Evolutionary conservation across 2,329 filamentous ascomycete genomes (phyloP).

Genomic region (Mariannaea elegans): DNA sequence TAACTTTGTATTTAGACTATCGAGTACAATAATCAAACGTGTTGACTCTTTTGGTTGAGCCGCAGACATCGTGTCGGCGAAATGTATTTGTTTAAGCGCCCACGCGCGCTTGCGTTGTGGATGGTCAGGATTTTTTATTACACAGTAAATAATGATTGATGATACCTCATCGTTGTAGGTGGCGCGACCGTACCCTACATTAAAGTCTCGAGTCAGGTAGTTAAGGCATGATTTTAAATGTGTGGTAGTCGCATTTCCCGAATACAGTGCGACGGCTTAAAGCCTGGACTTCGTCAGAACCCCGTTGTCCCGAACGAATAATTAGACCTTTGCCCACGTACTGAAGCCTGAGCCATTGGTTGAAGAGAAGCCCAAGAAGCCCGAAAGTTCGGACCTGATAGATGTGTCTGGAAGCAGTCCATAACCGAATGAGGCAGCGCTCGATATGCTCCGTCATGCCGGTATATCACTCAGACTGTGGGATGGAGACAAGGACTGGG

Average conservation of each 20-base stretch:
- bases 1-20: no score
- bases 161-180: background rate
- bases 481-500: conserved; percentile 11
- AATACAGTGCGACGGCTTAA: conserved; percentile 9
- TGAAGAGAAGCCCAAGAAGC: background rate
- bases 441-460: no score
- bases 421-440: no score
- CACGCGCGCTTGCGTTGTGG: background rate
- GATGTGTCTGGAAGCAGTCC: no score
- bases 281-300: background rate
- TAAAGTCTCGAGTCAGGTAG: conserved; percentile 14
- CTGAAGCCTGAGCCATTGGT: background rate
- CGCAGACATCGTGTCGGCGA: background rate
- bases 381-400: background rate
- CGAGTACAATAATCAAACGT: no score
- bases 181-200: no score
- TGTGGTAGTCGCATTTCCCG: conserved; percentile 2
- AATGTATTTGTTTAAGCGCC: background rate
- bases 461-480: background rate
- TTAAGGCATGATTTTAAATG: conserved; percentile 3
- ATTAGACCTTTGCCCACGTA: background rate
- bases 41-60: no score
- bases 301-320: background rate
- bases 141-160: background rate
- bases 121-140: background rate